phyloP scores from a whole-genome alignment of 2,329 filamentous ascomycete genomes.

The Neonectria punicea region DNA sequence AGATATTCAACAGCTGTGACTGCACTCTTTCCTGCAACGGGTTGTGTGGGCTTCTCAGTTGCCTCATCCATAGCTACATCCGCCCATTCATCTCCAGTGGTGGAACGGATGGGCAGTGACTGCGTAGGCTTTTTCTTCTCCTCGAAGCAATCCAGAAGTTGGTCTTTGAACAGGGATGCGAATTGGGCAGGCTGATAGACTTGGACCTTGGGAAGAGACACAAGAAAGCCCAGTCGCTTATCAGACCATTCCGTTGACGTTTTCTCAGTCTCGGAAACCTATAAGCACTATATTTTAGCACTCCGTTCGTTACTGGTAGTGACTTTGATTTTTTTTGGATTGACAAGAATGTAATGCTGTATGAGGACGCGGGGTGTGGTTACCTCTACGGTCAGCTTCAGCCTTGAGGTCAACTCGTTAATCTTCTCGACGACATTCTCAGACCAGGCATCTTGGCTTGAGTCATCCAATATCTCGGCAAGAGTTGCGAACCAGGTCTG shows the following conservation, averaged over 20 bases:
- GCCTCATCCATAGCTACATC: constrained; percentile 50
- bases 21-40: not conserved
- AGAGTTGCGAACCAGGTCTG: constrained; percentile 54
- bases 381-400: constrained; percentile 53
- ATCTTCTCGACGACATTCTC: constrained; percentile 54
- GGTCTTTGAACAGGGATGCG: constrained; percentile 48
- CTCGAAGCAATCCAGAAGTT: constrained; percentile 51
- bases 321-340: too few relatives aligned
- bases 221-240: constrained; percentile 50
- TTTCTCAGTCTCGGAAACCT: constrained; percentile 40
- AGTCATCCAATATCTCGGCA: constrained; percentile 54
- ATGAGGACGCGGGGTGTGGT: not conserved
- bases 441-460: constrained; percentile 53
- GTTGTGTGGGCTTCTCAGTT: constrained; percentile 17
- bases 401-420: constrained; percentile 29
- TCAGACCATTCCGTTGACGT: constrained; percentile 52
- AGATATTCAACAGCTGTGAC: constrained; percentile 45
- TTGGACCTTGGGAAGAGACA: constrained; percentile 50
- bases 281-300: not conserved
- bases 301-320: not conserved
- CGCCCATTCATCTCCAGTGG: constrained; percentile 56
- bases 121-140: constrained; percentile 27
- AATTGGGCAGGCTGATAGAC: constrained; percentile 48
- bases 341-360: not conserved
- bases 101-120: constrained; percentile 33